These are phyloP conservation scores for Glomus cerebriforme DNA, from an alignment of 192 early-diverging fungal genomes.

Conservation along the genomic window DNA sequence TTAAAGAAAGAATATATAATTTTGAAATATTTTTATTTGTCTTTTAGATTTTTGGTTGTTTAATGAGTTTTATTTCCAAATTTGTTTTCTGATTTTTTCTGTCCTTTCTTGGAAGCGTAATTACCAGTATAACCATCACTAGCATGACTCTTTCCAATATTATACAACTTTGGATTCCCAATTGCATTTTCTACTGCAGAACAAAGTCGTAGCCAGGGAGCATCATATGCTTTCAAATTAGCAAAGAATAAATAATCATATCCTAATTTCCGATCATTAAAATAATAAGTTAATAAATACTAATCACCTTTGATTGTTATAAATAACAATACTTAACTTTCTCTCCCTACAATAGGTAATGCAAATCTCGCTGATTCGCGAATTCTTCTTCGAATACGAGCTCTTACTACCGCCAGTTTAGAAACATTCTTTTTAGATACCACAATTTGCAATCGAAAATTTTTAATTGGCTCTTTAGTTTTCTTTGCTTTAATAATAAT, in stretches of 20 bases:
- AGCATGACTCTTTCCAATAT: neutral
- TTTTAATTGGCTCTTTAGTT: slow-evolving; percentile 2
- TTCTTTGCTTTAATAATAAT: slow-evolving; percentile 11
- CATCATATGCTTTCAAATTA: neutral
- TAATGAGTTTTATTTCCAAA: neutral
- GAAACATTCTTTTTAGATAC: slow-evolving; percentile 14
- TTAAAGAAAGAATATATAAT: too few species aligned
- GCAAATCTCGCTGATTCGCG: slow-evolving; percentile 3
- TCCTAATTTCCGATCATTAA: slow-evolving; percentile 4
- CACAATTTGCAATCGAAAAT: slow-evolving; percentile 10
- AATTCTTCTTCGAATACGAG: slow-evolving; percentile 10
- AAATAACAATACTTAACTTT: neutral
- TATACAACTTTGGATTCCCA: slow-evolving; percentile 4
- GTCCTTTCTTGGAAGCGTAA: neutral
- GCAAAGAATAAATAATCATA: slow-evolving; percentile 22
- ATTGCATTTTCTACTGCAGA: neutral
- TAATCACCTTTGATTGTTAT: neutral
- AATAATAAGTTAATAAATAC: neutral
- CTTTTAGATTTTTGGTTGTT: neutral
- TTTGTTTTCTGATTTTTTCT: neutral
- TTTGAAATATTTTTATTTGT: neutral
- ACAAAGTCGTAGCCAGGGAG: neutral
- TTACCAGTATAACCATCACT: neutral
- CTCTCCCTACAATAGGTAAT: neutral
- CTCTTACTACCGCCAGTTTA: slow-evolving; percentile 17